A percentile compares a stretch with the other conserved stretches of the same genome.
These are phyloP conservation scores for Oryza meridionalis DNA, from an alignment of 176 grass and related monocot genomes.

Conservation along the genomic window DNA sequence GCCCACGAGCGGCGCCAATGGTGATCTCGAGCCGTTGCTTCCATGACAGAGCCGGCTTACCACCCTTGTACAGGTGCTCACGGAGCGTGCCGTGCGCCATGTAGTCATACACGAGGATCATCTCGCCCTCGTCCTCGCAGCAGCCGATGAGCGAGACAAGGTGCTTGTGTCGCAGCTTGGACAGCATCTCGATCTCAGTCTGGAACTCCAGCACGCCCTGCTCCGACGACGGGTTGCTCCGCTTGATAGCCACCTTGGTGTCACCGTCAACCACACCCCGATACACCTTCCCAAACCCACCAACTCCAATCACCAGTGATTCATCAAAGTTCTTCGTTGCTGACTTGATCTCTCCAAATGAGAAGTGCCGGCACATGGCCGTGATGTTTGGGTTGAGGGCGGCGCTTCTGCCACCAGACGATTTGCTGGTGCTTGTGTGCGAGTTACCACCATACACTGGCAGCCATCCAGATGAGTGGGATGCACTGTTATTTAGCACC, in stretches of 20 bases:
- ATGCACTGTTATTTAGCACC: constrained; percentile 33
- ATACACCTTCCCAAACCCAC: constrained; percentile 63
- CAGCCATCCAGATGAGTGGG: constrained; percentile 65
- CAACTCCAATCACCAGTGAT: constrained; percentile 52
- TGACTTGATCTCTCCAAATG: constrained; percentile 49
- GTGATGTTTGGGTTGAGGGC: constrained; percentile 62
- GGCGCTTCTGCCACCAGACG: constrained; percentile 64
- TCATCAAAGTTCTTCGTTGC: constrained; percentile 56
- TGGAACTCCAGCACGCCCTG: constrained; percentile 59
- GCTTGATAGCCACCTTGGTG: constrained; percentile 59
- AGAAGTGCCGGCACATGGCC: constrained; percentile 75
- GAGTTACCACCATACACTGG: constrained; percentile 65
- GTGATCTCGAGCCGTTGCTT: constrained; percentile 75
- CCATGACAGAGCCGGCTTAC: constrained; percentile 64
- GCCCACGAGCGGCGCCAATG: constrained; percentile 69
- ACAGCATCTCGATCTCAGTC: constrained; percentile 62
- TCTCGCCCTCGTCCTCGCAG: constrained; percentile 57
- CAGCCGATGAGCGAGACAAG: constrained; percentile 54
- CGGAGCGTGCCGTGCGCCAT: constrained; percentile 57
- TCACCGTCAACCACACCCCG: constrained; percentile 45
- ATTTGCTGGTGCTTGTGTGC: constrained; percentile 58
- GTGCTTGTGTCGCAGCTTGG: constrained; percentile 61
- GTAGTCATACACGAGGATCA: constrained; percentile 58
- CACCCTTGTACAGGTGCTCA: constrained; percentile 60
- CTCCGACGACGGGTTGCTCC: constrained; percentile 51